Base-by-base conservation (phyloP, 2,329 filamentous ascomycete species). In the Ophiostoma pallidulum region DNA sequence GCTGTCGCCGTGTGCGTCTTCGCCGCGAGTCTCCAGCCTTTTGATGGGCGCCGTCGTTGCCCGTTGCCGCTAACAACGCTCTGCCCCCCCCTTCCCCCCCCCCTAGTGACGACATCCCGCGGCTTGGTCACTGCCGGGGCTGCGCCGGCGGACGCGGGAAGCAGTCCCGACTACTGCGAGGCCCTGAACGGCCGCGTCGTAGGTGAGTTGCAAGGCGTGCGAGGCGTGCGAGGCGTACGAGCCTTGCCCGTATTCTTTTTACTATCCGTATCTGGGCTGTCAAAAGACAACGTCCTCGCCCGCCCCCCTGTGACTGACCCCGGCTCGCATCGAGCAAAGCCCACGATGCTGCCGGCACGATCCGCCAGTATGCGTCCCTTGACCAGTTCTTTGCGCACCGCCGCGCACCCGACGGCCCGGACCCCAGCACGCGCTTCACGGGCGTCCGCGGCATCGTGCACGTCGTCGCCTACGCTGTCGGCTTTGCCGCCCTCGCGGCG, bases 381-480 rank as follows among this genome's bases (percentile, higher is more conserved):
- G 22, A 35, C 8, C 42, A 47, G 8, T 42, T 49, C 6, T 32
- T 51, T 14, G 2, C 14, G 16, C 22, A 18, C 20, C 24, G 29
- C 24, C 32, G 18, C 10, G 35, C 18, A 22, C 29, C 14, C 8
- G 18, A 35, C 12, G 19, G 16, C 19, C 16, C 29, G 18, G 24
- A 14, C 4, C 8, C 33, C 35, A 19, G 35, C 28, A 22, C 2
- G 9, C 2, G 2, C 2, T 65, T 63, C 47, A 13, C 57, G 8
- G 54, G 49, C 7, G 52, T 62, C 38, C 24, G 24, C 4, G 38
- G 45, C 2, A 58, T 72, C 18, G 56, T 55, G 18, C 69, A 77
- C 47, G 55, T 75, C 2, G 66, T 62, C 16, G 65, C 72, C 14
- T 76, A 70, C 54, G 68, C 72, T 37, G 63, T 69, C 0, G 74